Conservation (phyloP, 345 rosid species). For the Turritis glabra region DNA sequence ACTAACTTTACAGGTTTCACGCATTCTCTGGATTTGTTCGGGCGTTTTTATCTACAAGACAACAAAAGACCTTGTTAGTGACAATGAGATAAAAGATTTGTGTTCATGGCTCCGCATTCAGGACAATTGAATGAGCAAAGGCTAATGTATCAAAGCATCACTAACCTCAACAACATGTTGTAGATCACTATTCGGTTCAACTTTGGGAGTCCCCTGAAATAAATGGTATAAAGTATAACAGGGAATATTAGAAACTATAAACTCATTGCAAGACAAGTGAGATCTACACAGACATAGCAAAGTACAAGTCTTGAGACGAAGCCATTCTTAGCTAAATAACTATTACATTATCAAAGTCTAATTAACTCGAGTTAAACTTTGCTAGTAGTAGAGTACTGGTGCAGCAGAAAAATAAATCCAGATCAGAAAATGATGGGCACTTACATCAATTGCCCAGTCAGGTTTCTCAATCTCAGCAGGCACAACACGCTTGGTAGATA, state of each 20-base stretch:
- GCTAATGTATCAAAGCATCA: background rate
- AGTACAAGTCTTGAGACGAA: constrained; percentile 1
- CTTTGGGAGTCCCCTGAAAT: constrained; percentile 78
- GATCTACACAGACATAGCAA: background rate
- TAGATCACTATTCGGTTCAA: constrained; percentile 83
- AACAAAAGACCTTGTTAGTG: constrained; percentile 24
- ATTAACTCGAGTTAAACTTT: background rate
- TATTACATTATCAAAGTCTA: background rate
- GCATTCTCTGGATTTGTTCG: constrained; percentile 84
- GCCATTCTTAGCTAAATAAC: background rate
- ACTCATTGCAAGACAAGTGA: background rate
- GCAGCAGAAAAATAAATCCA: background rate
- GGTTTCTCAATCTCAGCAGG: constrained; percentile 73
- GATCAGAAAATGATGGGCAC: constrained; percentile 29
- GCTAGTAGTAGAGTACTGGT: background rate
- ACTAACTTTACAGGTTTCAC: constrained; percentile 88
- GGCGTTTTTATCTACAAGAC: constrained; percentile 73
- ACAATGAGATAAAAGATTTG: background rate
- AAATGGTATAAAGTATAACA: background rate
- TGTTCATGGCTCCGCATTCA: background rate
- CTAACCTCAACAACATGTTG: constrained; percentile 87
- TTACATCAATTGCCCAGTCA: constrained; percentile 95
- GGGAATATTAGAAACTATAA: background rate
- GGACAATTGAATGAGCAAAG: constrained; percentile 1
- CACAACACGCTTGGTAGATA: constrained; percentile 59